These are phyloP conservation scores for Microsporum canis DNA, from an alignment of 2,329 filamentous ascomycete species.

Conservation along the genomic window DNA sequence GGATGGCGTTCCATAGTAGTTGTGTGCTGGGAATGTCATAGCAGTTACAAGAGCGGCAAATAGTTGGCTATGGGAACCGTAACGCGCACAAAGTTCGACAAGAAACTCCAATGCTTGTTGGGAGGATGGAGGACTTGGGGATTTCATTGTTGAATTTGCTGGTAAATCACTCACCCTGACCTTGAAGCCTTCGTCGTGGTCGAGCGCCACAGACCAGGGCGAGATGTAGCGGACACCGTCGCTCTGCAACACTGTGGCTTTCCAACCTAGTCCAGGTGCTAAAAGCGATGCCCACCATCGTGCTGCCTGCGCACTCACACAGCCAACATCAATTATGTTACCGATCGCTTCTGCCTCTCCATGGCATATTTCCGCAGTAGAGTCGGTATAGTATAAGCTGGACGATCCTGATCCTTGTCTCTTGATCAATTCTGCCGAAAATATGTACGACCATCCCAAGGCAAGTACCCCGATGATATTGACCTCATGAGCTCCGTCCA, in stretches of 20 bases:
- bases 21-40: constrained; percentile 6
- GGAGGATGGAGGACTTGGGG: neutral
- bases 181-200: neutral
- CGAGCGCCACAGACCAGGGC: constrained; percentile 2
- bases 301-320: neutral
- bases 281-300: constrained; percentile 6
- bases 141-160: neutral
- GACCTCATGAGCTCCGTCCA: neutral
- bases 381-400: constrained; percentile 1
- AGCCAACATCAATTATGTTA: neutral
- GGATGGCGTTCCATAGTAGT: constrained; percentile 1
- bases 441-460: constrained; percentile 7
- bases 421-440: constrained; percentile 4
- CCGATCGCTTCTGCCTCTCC: neutral
- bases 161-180: constrained; percentile 1
- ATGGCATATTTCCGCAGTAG: constrained; percentile 3
- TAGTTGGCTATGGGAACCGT: constrained; percentile 7
- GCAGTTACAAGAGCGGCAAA: constrained; percentile 6
- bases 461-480: constrained; percentile 6
- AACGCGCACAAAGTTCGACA: neutral
- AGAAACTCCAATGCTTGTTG: constrained; percentile 4
- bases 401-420: constrained; percentile 1
- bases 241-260: constrained; percentile 3
- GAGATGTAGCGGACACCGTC: neutral
- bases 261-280: constrained; percentile 7